Percentiles rank a stretch among this genome's conserved stretches.
These are phyloP conservation scores for Trichophyton benhamiae DNA, from an alignment of 2,329 filamentous ascomycete genomes.

Conservation along the genomic window DNA sequence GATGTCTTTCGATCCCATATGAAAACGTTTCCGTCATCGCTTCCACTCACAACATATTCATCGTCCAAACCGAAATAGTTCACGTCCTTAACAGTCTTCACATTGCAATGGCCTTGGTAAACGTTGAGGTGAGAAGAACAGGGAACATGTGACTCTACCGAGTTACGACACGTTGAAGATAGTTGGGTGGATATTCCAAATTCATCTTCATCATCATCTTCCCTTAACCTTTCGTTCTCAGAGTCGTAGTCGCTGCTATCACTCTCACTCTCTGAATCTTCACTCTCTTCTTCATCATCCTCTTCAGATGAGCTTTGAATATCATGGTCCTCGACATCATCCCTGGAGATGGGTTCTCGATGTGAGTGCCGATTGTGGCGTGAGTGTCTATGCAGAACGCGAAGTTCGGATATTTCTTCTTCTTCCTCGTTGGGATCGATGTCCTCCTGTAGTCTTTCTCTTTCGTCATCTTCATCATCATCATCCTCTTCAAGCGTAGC, in stretches of 20 bases:
- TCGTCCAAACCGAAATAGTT: conserved; percentile 56
- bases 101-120: conserved; percentile 54
- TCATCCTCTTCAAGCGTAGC: conserved; percentile 30
- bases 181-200: conserved; percentile 34
- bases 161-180: conserved; percentile 35
- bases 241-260: conserved; percentile 21
- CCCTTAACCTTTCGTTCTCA: conserved; percentile 22
- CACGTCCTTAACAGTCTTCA: conserved; percentile 56
- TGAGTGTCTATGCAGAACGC: conserved; percentile 14
- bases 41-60: conserved; percentile 56
- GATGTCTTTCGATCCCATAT: conserved; percentile 55
- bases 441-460: conserved; percentile 38
- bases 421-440: conserved; percentile 36
- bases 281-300: conserved; percentile 22
- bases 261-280: conserved; percentile 17
- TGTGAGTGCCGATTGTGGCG: background rate
- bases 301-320: conserved; percentile 9
- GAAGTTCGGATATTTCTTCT: conserved; percentile 29
- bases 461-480: conserved; percentile 22
- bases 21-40: conserved; percentile 54
- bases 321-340: background rate
- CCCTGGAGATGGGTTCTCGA: background rate
- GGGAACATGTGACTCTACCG: conserved; percentile 43
- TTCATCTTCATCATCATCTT: conserved; percentile 16
- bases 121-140: conserved; percentile 45